These are phyloP conservation scores for Penicillium sumatraense DNA, from an alignment of 2,329 filamentous ascomycete species.

Conservation along the genomic window DNA sequence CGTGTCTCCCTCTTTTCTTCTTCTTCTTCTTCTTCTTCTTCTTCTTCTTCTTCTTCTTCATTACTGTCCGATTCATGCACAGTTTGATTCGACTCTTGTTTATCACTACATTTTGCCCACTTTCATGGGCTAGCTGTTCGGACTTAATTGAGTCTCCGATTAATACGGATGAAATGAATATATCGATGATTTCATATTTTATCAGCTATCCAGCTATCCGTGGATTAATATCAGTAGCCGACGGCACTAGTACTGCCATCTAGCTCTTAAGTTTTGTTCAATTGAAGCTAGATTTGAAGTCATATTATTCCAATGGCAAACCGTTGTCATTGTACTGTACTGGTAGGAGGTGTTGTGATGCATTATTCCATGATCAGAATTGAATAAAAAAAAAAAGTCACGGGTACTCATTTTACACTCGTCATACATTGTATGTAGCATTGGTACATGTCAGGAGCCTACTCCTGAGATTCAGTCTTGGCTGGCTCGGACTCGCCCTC, in stretches of 20 bases:
- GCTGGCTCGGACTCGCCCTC: slow-evolving; percentile 61
- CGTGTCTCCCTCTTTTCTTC: slow-evolving; percentile 2
- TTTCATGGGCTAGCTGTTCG: slow-evolving; percentile 3
- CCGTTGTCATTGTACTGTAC: no score
- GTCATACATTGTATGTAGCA: background rate
- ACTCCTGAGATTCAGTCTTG: slow-evolving; percentile 49
- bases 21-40: background rate
- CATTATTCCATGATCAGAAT: no score
- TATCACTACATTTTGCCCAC: slow-evolving; percentile 11
- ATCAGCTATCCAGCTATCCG: background rate
- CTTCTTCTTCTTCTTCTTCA: no score
- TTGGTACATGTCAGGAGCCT: background rate
- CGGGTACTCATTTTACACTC: background rate
- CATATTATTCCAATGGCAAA: no score
- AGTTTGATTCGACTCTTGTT: slow-evolving; percentile 16
- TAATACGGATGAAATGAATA: slow-evolving; percentile 21
- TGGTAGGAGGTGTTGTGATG: no score
- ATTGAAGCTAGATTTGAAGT: no score
- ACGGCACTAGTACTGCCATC: no score
- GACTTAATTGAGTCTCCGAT: slow-evolving; percentile 11
- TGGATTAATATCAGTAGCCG: no score
- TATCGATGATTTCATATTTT: slow-evolving; percentile 16
- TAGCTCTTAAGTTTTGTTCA: no score
- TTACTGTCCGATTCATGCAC: slow-evolving; percentile 21
- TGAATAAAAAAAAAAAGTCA: background rate